A percentile compares a stretch with the other conserved stretches of the same genome.
Conservation (phyloP, 257 asterid species). For the Nemophila menziesii region DNA sequence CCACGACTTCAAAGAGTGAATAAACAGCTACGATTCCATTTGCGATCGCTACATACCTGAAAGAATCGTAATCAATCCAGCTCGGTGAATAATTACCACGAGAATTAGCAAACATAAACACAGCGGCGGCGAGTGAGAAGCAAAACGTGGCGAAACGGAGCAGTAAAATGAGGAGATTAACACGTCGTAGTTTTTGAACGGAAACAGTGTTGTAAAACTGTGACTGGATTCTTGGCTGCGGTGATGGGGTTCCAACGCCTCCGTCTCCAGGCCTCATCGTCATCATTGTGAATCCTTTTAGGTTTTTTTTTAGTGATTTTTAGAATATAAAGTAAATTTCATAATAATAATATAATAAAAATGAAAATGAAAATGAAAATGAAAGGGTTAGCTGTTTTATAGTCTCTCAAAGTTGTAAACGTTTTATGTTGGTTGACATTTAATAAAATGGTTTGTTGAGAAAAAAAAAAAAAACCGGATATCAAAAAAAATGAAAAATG, state of each 20-base stretch:
- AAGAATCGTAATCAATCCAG: slow-evolving; percentile 34
- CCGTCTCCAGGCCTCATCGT: slow-evolving; percentile 24
- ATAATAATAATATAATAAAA: too few relatives aligned
- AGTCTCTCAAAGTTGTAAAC: too few relatives aligned
- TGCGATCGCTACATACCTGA: slow-evolving; percentile 32
- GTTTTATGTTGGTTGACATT: too few relatives aligned
- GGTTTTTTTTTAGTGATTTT: neutral
- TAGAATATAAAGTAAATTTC: neutral
- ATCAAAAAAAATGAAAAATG: neutral
- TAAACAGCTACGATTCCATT: slow-evolving; percentile 32
- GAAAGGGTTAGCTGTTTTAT: too few relatives aligned
- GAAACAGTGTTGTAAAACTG: slow-evolving; percentile 38
- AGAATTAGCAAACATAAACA: slow-evolving; percentile 33
- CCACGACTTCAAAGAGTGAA: slow-evolving; percentile 37
- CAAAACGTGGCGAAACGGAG: slow-evolving; percentile 35
- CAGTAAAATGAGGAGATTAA: slow-evolving; percentile 20
- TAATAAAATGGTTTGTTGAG: too few relatives aligned
- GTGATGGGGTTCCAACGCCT: slow-evolving; percentile 31
- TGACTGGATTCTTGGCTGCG: slow-evolving; percentile 27
- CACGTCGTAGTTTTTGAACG: slow-evolving; percentile 33
- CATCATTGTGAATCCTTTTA: neutral
- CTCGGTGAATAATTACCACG: slow-evolving; percentile 20
- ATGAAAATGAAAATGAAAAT: neutral
- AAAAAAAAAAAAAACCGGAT: too few relatives aligned
- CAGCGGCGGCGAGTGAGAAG: slow-evolving; percentile 38